Base-by-base conservation (phyloP, 1,139 yeast genomes). In the Saccharomyces pastorianus region DNA sequence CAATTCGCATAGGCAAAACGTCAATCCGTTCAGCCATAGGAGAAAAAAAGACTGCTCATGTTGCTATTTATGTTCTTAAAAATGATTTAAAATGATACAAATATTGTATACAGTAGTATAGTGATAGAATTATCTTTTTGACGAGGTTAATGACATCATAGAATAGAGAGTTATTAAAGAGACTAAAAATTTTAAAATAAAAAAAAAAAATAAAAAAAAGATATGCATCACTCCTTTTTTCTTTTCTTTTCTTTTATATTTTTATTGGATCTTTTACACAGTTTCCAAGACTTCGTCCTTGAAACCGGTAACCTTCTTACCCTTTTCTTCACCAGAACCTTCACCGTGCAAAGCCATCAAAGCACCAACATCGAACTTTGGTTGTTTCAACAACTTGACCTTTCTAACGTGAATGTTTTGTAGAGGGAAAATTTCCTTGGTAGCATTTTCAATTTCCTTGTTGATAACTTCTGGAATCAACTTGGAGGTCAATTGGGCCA, bases 401-500 rank as follows among this genome's bases (percentile, higher is more conserved):
- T 87, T 87, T 81, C 95, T 87, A 75, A 88, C 84, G 83, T 85
- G 89, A 71, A 87, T 91, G 80, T 87, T 87, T 79, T 88, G 95
- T 74, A 87, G 82, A 71, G 95, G 95, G 84, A 79, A 85, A 79
- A 87, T 84, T 71, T 84, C 78, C 76, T 83, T 85, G 66, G 95
- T 83, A 64, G 90, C 82, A 81, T 85, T 86, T 77, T 86, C 91
- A 69, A 87, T 87, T 77, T 87, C 95, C 76, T 89, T 88, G 73
- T 91, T 90, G 73, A 87, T 87, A 66, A 87, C 91, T 78, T 87
- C 95, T 72, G 95, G 95, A 70, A 87, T 86, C 78, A 87, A 84
- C 81, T 87, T 87, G 72, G 88, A 79, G 67, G 91, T 85, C 73
- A 87, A 84, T 79, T 87, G 95, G 71, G 93, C 86, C 74, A 87